Base-by-base conservation (phyloP, 2,329 filamentous ascomycete species). In the Xylariaceae sp. region DNA sequence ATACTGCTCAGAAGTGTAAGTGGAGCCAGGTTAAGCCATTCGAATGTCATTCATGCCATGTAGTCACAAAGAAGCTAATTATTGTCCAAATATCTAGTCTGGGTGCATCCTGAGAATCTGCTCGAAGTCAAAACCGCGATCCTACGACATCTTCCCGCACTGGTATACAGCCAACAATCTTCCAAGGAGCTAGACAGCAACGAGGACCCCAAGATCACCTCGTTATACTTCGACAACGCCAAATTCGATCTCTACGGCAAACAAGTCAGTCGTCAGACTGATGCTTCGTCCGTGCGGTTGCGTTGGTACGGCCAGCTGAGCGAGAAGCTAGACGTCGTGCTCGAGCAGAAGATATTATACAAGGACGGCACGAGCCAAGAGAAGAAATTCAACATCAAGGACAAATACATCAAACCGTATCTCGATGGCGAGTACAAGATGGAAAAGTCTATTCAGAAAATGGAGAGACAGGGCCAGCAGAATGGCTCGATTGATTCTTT, bases 61-160 rank as follows among this genome's bases (percentile, higher is more conserved):
- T 19, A 39, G 31, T 34, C 11, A 58, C 59, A 67, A 7, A 19
- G 19, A 19, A 41, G 52, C 64, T 77, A 66, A 77, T 30, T 53
- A 47, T 11, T n/a, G 4, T 11, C 47, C 39, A 51, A 54, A 9
- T 37, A 27, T 53, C 6, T 53, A 88, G 85, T 96, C 76, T 99
- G 94, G 94, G 87, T 99, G 4, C 94, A 99, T 70, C 82, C 85
- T 34, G 94, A 99, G 66, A 97, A 99, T 72, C 78, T 97, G 31
- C 84, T 97, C 63, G 94, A 99, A 74, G 90, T 97, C 70, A 96
- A 97, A 79, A 97, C 94, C 4, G 85, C 90, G 66, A 95, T 99
- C 58, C 81, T 97, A 34, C 89, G 94, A 59, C 89, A 89, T 55
- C 80, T 99, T 27, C 94, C 94, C 1, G 85, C 95, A 32, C 84